A percentile compares a stretch with the other conserved stretches of the same genome.
These are phyloP conservation scores for Curvularia sp. DNA, from an alignment of 2,329 filamentous ascomycete genomes.

Conservation along the genomic window DNA sequence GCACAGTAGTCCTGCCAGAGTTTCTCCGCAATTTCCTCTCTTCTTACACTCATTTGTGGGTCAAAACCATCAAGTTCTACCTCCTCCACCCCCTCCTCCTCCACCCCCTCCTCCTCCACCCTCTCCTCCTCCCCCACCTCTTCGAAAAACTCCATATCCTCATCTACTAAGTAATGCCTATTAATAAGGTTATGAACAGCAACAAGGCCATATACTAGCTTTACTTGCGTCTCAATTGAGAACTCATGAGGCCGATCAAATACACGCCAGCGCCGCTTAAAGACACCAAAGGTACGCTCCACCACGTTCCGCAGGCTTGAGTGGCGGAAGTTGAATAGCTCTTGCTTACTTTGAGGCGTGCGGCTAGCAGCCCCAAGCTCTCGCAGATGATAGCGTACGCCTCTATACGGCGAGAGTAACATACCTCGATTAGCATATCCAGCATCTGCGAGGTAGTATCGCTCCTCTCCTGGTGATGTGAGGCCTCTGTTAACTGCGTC, in stretches of 20 bases:
- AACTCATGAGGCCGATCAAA: slow-evolving; percentile 1
- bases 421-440: background rate
- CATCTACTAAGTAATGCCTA: background rate
- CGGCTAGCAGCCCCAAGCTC: background rate
- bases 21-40: no score
- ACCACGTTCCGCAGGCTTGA: slow-evolving; percentile 29
- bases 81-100: no score
- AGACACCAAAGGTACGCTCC: slow-evolving; percentile 46
- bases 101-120: no score
- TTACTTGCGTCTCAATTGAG: background rate
- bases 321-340: background rate
- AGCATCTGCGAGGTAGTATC: background rate
- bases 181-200: background rate
- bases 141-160: no score
- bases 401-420: background rate
- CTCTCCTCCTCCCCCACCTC: no score
- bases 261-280: background rate
- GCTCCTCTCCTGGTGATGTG: background rate
- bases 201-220: background rate
- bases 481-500: background rate
- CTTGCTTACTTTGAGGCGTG: background rate
- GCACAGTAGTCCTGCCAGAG: no score
- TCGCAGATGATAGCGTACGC: background rate
- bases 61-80: no score
- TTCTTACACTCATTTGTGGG: no score